Percentiles rank a stretch among this genome's conserved stretches.
Evolutionary conservation across 768 basidiomycete genomes (phyloP).

Genomic region (Postia placenta): DNA sequence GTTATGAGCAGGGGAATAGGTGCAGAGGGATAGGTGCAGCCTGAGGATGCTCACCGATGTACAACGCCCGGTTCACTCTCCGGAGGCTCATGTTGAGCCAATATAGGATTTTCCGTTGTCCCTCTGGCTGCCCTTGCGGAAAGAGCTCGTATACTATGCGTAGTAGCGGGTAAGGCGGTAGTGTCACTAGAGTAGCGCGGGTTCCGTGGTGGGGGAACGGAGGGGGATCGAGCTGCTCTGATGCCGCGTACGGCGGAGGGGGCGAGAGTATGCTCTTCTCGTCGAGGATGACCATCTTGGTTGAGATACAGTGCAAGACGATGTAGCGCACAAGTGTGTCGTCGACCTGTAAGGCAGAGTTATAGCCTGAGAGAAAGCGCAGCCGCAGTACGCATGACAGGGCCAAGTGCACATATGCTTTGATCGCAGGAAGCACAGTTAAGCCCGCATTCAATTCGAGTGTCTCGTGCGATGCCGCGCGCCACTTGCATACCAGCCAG

Average conservation of each 20-base stretch:
- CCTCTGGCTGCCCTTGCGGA: conserved; percentile 40
- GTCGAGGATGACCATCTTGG: conserved; percentile 39
- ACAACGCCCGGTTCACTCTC: conserved; percentile 59
- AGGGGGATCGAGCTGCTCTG: conserved; percentile 23
- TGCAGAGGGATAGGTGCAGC: neutral
- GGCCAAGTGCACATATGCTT: too few species aligned
- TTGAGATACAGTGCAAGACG: conserved; percentile 6
- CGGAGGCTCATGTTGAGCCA: conserved; percentile 64
- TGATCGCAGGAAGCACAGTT: too few species aligned
- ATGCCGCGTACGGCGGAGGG: conserved; percentile 31
- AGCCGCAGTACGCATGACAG: neutral
- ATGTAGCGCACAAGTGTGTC: too few species aligned
- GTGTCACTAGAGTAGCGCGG: conserved; percentile 21
- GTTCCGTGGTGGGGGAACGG: conserved; percentile 25
- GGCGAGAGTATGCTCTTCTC: conserved; percentile 34
- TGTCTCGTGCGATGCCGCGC: too few species aligned
- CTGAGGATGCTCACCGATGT: conserved; percentile 45
- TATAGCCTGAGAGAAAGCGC: neutral
- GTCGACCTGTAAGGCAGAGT: too few species aligned
- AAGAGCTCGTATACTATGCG: conserved; percentile 65
- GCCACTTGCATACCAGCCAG: too few species aligned
- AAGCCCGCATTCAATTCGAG: too few species aligned
- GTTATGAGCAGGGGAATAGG: neutral
- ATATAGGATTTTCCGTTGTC: conserved; percentile 61
- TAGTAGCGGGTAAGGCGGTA: conserved; percentile 63